Percentiles rank a stretch among this genome's conserved stretches.
Evolutionary conservation across 1,139 yeast species (phyloP).

Genomic region (Hyphopichia pseudoburtonii): DNA sequence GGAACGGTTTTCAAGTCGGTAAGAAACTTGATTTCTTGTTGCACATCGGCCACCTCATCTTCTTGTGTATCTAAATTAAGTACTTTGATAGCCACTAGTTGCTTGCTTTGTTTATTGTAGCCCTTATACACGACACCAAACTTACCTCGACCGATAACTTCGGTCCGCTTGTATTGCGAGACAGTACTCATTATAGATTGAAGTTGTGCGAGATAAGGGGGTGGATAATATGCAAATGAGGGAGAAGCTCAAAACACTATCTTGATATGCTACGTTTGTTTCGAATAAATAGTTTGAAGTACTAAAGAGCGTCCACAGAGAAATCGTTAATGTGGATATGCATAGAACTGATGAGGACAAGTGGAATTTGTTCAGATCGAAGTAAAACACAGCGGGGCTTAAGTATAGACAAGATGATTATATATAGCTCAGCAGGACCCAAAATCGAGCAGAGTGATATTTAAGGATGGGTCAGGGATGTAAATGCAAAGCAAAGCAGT

Average conservation of each 20-base stretch:
- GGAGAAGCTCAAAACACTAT: not conserved
- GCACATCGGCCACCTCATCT: conserved; percentile 94
- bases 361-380: no score
- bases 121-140: conserved; percentile 97
- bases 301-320: no score
- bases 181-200: conserved; percentile 5
- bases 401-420: no score
- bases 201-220: not conserved
- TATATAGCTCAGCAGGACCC: no score
- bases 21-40: conserved; percentile 85
- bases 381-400: no score
- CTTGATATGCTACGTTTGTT: no score
- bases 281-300: no score
- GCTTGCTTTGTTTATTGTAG: conserved; percentile 58
- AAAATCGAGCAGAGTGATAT: no score
- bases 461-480: no score
- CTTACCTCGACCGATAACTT: conserved; percentile 92
- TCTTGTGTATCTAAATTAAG: conserved; percentile 89
- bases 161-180: conserved; percentile 67
- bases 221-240: not conserved
- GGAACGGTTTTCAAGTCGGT: conserved; percentile 82
- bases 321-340: no score
- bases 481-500: no score
- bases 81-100: conserved; percentile 89
- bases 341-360: no score